Evolutionary conservation across 169 alveolate species (phyloP), one percentile per base, ranked within the genome.

Genomic region (Plasmodium falciparum): DNA sequence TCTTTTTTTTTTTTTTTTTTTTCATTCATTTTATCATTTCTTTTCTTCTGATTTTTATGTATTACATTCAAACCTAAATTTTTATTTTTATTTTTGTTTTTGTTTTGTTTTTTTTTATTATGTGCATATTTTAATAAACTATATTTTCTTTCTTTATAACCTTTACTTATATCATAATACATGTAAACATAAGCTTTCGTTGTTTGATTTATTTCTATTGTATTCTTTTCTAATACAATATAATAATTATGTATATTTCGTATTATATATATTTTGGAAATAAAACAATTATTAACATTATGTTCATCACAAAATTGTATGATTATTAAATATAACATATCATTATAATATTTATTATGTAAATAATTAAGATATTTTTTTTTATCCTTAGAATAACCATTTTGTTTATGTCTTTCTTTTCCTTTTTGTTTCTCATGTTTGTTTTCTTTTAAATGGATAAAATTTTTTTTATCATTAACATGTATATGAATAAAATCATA

Each of bases 231-330:
- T 33, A 50, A 33, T 4, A 74, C 15, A 22, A 67, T 67, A 6
- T 56, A 74, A 15, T 59, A 67, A 29, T 74, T 26, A 33, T 20
- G 15, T 3, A 74, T 33, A 9, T 67, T 11, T 15, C 59, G 74
- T 15, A 62, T 20, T 6, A 74, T 50, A 74, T 74, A 59, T 22
- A 52, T 49, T 17, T 24, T 74, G 8, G 74, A 43, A 13, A 74
- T 33, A 65, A 74, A 74, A 33, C 73, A 74, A 39, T 74, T 74
- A 74, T 74, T 74, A 9, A 39, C 15, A 45, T 74, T 24, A 5
- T 62, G 1, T n/a, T 74, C 73, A 15, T 74, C 88, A 61, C 74
- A 74, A 61, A 74, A 45, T 61, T 33, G 73, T n/a, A 74, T 8
- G 12, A 17, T 17, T 20, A 74, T 74, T 43, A 29, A 49, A 45